phyloP scores from a whole-genome alignment of 2,329 filamentous ascomycete genomes.

The Pseudogymnoascus sp. region DNA sequence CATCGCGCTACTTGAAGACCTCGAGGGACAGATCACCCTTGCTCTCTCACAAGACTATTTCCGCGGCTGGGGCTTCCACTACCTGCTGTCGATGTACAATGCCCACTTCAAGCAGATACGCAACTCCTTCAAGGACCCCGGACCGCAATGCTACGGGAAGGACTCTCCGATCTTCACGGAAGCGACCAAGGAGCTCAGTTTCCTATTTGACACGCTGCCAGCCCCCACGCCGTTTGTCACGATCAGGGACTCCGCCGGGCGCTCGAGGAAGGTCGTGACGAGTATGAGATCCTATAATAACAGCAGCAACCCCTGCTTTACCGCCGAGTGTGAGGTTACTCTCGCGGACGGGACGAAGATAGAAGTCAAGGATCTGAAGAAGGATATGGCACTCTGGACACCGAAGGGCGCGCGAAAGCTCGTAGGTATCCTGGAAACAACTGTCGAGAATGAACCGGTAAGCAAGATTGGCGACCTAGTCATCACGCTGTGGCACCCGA shows the following conservation, averaged over 20 bases:
- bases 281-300: constrained; percentile 41
- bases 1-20: constrained; percentile 42
- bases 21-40: constrained; percentile 45
- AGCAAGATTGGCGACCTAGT: constrained; percentile 37
- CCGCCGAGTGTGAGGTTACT: constrained; percentile 39
- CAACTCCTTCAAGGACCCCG: constrained; percentile 56
- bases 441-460: constrained; percentile 34
- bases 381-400: constrained; percentile 44
- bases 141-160: constrained; percentile 47
- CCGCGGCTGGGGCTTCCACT: constrained; percentile 49
- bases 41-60: constrained; percentile 40
- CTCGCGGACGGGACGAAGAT: constrained; percentile 37
- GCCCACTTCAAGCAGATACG: constrained; percentile 52
- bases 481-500: constrained; percentile 55
- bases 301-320: constrained; percentile 43
- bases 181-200: constrained; percentile 44
- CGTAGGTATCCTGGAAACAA: constrained; percentile 44
- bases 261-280: constrained; percentile 15
- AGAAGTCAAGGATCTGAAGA: constrained; percentile 37
- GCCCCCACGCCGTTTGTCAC: constrained; percentile 19
- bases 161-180: constrained; percentile 44
- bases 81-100: constrained; percentile 48
- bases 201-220: constrained; percentile 32
- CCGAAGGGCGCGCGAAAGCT: constrained; percentile 43
- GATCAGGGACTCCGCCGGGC: constrained; percentile 7